A percentile compares a stretch with the other conserved stretches of the same genome.
Evolutionary conservation across 176 grass and related monocot genomes (phyloP).

Genomic region (Oryza coarctata): DNA sequence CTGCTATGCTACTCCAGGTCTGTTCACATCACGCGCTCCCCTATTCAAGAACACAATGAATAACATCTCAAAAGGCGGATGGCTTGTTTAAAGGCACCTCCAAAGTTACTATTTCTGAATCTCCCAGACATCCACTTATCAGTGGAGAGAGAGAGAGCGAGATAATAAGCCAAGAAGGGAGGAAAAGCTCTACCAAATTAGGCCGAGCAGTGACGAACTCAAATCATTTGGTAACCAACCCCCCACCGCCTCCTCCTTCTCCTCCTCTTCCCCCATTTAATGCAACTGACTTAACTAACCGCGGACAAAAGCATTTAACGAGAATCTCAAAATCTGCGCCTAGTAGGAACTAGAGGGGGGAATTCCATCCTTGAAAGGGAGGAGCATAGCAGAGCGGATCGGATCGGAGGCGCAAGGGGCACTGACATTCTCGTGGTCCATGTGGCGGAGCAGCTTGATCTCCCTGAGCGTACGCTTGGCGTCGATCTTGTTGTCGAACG

Average conservation of each 20-base stretch:
- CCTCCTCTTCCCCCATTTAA: constrained; percentile 31
- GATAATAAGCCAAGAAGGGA: not conserved
- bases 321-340: constrained; percentile 2
- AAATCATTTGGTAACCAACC: constrained; percentile 44
- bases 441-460: constrained; percentile 98
- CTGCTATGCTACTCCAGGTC: constrained; percentile 21
- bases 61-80: constrained; percentile 24
- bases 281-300: constrained; percentile 16
- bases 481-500: constrained; percentile 98
- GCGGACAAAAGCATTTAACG: constrained; percentile 1
- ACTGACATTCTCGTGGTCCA: constrained; percentile 98
- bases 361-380: not conserved
- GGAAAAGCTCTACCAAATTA: constrained; percentile 18
- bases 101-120: constrained; percentile 35
- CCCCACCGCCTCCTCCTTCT: not conserved
- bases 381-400: not conserved
- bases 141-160: too few relatives aligned
- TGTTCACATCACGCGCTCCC: constrained; percentile 8
- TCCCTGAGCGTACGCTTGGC: constrained; percentile 97
- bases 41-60: constrained; percentile 37
- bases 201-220: constrained; percentile 1
- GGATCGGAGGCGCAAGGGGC: not conserved
- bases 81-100: constrained; percentile 33
- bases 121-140: not conserved
- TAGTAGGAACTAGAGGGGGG: too few relatives aligned